A percentile compares a stretch with the other conserved stretches of the same genome.
Conservation (phyloP, 495 filamentous ascomycete species). For the Cetradonia linearis region DNA sequence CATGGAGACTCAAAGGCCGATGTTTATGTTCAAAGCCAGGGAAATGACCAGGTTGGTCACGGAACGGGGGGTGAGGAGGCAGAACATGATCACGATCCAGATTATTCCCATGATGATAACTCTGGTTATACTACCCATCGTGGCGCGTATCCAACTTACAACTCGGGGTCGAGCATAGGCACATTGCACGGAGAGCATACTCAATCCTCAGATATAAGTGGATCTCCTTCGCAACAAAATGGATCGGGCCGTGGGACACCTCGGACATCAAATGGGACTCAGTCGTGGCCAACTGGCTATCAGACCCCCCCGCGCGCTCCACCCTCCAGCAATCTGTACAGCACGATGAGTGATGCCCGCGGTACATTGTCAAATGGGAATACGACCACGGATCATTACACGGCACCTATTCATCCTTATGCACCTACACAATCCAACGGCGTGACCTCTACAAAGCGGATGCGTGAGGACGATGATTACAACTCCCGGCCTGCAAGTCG, state of each 20-base stretch:
- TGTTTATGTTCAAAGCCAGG: slow-evolving; percentile 47
- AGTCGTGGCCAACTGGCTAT: slow-evolving; percentile 67
- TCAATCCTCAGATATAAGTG: slow-evolving; percentile 77
- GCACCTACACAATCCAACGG: slow-evolving; percentile 54
- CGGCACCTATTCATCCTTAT: slow-evolving; percentile 49
- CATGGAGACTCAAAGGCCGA: slow-evolving; percentile 59
- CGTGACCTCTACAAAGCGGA: slow-evolving; percentile 61
- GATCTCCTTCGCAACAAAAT: slow-evolving; percentile 74
- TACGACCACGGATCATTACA: slow-evolving; percentile 55
- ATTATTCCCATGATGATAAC: slow-evolving; percentile 67
- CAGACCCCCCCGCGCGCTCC: slow-evolving; percentile 66
- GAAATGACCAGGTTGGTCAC: slow-evolving; percentile 44
- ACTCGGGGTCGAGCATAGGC: slow-evolving; percentile 49
- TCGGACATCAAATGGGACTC: slow-evolving; percentile 49
- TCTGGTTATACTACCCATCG: slow-evolving; percentile 57
- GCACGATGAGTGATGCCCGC: slow-evolving; percentile 78
- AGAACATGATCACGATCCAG: slow-evolving; percentile 67
- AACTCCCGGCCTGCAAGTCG: slow-evolving; percentile 58
- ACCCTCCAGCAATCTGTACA: slow-evolving; percentile 76
- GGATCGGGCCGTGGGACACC: slow-evolving; percentile 83
- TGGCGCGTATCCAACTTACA: slow-evolving; percentile 60
- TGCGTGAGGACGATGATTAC: slow-evolving; percentile 68
- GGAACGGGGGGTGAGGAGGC: slow-evolving; percentile 53
- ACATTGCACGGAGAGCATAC: slow-evolving; percentile 63
- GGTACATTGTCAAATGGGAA: slow-evolving; percentile 56